These are phyloP conservation scores for Poteriospumella lacustris DNA, from an alignment of 108 stramenopile species.

Conservation along the genomic window DNA sequence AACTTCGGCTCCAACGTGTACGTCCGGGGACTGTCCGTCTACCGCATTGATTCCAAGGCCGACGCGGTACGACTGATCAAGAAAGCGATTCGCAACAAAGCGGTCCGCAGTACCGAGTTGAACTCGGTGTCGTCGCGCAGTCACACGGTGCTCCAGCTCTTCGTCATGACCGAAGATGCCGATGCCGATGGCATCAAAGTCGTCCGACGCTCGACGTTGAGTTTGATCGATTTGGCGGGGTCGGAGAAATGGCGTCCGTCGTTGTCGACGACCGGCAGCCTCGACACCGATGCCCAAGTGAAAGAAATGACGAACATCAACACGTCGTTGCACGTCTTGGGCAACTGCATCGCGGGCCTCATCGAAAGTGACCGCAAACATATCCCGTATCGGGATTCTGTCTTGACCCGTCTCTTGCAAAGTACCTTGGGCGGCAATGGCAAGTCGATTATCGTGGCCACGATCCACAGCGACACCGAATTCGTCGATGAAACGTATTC, in stretches of 20 bases:
- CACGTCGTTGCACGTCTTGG: conserved; percentile 18
- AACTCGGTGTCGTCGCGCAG: conserved; percentile 17
- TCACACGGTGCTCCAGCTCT: conserved; percentile 9
- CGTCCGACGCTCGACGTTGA: background rate
- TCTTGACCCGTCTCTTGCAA: conserved; percentile 17
- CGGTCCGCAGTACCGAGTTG: background rate
- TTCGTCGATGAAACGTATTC: conserved; percentile 4
- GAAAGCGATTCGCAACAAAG: background rate
- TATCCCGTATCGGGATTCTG: conserved; percentile 15
- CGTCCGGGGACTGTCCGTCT: background rate
- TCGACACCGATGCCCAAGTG: background rate
- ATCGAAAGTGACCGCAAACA: background rate
- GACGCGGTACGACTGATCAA: background rate
- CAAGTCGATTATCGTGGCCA: background rate
- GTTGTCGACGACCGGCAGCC: conserved; percentile 20
- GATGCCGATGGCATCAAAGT: background rate
- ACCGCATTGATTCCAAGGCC: background rate
- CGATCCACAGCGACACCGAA: background rate
- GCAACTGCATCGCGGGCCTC: background rate
- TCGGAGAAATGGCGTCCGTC: background rate
- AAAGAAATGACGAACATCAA: conserved; percentile 23
- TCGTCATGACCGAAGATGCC: background rate
- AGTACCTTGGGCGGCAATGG: background rate
- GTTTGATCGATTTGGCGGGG: conserved; percentile 14
- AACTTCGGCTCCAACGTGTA: background rate